These are phyloP conservation scores for Tardiomyces digboiensis DNA, from an alignment of 1,139 yeast species.

Conservation along the genomic window DNA sequence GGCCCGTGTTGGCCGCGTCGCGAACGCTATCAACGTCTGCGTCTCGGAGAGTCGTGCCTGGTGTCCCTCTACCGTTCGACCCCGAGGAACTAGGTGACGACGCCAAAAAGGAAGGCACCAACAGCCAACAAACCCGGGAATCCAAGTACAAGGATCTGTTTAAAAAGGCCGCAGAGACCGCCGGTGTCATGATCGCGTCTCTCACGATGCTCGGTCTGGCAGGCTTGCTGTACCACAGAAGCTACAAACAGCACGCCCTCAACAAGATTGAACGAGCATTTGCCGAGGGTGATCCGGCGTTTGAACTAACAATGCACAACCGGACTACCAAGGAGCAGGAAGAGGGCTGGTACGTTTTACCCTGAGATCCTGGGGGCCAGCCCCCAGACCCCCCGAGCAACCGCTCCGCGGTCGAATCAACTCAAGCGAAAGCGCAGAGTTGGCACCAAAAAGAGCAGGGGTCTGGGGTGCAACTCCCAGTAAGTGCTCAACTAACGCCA, in stretches of 20 bases:
- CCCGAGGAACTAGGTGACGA: background rate
- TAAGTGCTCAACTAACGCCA: conserved; percentile 7
- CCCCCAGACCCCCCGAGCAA: too few species aligned
- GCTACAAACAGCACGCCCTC: conserved; percentile 51
- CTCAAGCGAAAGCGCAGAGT: too few species aligned
- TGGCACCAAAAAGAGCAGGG: too few species aligned
- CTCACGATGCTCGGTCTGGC: conserved; percentile 61
- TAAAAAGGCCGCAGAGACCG: conserved; percentile 57
- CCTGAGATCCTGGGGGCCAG: too few species aligned
- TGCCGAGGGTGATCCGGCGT: conserved; percentile 58
- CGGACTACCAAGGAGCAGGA: conserved; percentile 28
- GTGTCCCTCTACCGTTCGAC: background rate
- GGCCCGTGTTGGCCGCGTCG: background rate
- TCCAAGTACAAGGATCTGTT: conserved; percentile 20
- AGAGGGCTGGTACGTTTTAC: conserved; percentile 3
- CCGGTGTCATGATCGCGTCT: conserved; percentile 69
- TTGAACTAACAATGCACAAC: conserved; percentile 45
- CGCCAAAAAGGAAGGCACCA: background rate
- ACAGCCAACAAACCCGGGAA: background rate
- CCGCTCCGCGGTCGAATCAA: too few species aligned
- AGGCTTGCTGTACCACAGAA: conserved; percentile 58
- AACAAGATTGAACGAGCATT: conserved; percentile 61
- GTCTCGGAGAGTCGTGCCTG: background rate
- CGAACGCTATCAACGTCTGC: background rate
- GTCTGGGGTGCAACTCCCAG: too few species aligned